Evolutionary conservation across 192 early-diverging fungal species (phyloP), one percentile per base, ranked within the genome.

Genomic region (Lunasporangiospora selenospora): DNA sequence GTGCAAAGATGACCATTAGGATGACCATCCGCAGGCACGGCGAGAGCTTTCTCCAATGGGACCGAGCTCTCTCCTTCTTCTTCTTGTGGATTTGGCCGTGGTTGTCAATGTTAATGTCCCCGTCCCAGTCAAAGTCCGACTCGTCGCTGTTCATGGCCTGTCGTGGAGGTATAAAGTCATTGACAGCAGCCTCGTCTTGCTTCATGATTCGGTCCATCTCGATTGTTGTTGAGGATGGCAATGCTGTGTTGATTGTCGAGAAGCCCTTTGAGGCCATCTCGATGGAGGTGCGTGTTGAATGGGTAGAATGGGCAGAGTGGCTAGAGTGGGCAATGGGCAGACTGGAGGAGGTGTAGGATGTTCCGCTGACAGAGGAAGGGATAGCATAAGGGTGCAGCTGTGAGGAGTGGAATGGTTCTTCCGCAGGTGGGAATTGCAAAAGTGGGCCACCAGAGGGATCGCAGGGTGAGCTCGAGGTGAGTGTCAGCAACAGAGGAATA

Each of bases 1-100:
- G 76, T 10, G 82, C 80, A 19, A 83, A 80, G 6, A 76, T 63
- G 0, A 84, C n/a, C 78, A 85, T 84, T 31, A 85, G 75, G 31
- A 76, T 62, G 40, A 85, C 44, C 31, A 84, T 81, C 6, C 86
- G 78, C 34, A 87, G 36, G 38, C 57, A 73, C 12, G 85, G 58
- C 27, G 86, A 83, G 57, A 85, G 83, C 60, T 77, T 64, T 33
- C 80, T 79, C 83, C 83, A 85, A 19, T 62, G 62, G 9, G 69
- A 65, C 36, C 69, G 69, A n/a, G 24, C 11, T 23, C 24, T 62
- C 18, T 62, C 31, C 16, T 57, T 52, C 16, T 50, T 52, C 4
- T 45, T 38, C 23, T 53, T 38, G 43, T 44, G 60, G 26, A 59
- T 45, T 36, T 58, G 62, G 11, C 70, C 76, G 33, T 64, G 51